phyloP scores from a whole-genome alignment of 192 early-diverging fungal genomes.

The Kickxella alabastrina region DNA sequence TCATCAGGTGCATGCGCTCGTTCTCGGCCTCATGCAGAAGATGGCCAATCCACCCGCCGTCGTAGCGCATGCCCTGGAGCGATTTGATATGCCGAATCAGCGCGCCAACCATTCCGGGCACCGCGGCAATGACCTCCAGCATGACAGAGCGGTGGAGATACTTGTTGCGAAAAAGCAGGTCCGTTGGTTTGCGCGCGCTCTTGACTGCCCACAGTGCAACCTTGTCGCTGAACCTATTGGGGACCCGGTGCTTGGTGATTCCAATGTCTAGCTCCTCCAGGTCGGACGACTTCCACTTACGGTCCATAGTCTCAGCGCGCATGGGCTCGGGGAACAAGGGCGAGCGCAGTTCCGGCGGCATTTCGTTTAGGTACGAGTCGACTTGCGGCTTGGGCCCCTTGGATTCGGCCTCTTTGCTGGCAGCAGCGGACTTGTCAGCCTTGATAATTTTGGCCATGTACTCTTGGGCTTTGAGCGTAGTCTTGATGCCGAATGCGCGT shows the following conservation, averaged over 20 bases:
- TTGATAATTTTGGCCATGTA: conserved; percentile 34
- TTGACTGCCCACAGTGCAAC: conserved; percentile 63
- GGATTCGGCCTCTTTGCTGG: conserved; percentile 11
- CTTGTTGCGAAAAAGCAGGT: conserved; percentile 70
- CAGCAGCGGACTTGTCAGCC: conserved; percentile 3
- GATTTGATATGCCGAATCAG: conserved; percentile 76
- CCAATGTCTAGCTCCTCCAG: conserved; percentile 63
- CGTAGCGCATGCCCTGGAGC: conserved; percentile 70
- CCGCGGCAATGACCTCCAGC: conserved; percentile 70
- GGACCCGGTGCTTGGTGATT: conserved; percentile 57
- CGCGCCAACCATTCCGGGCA: conserved; percentile 88
- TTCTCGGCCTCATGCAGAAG: conserved; percentile 91
- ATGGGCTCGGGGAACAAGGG: conserved; percentile 36
- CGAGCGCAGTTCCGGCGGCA: not conserved
- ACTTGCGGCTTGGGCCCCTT: conserved; percentile 20
- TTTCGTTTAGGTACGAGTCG: not conserved
- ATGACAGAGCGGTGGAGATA: conserved; percentile 75
- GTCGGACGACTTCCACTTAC: conserved; percentile 51
- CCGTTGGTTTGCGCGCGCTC: conserved; percentile 57
- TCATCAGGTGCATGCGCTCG: conserved; percentile 72
- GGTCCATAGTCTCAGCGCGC: conserved; percentile 53
- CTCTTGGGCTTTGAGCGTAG: conserved; percentile 46
- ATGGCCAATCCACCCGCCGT: conserved; percentile 88
- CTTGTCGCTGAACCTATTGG: conserved; percentile 54
- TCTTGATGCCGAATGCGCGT: conserved; percentile 47